A percentile compares a stretch with the other conserved stretches of the same genome.
Evolutionary conservation across 1,139 yeast genomes (phyloP).

Genomic region (Yamadazyma songkhlaensis): DNA sequence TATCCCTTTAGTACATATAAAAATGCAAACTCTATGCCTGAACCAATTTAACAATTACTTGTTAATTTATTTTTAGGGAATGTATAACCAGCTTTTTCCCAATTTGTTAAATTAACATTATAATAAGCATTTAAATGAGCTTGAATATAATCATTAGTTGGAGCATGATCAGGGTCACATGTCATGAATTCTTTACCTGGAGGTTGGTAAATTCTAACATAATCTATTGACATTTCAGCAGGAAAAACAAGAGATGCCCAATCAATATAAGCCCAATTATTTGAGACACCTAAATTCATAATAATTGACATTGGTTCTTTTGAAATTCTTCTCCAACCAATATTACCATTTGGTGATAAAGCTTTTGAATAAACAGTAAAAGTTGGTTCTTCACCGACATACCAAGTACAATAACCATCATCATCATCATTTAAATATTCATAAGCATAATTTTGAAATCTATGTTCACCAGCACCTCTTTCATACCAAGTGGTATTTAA

Average conservation of each 20-base stretch:
- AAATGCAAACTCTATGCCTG: conserved; percentile 3
- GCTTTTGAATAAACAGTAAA: conserved; percentile 60
- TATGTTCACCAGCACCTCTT: conserved; percentile 41
- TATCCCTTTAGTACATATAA: conserved; percentile 3
- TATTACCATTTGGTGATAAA: conserved; percentile 78
- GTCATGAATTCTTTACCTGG: conserved; percentile 46
- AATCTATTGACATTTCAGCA: conserved; percentile 63
- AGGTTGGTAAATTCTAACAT: conserved; percentile 80
- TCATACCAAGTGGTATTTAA: conserved; percentile 78
- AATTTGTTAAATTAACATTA: conserved; percentile 61
- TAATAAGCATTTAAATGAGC: conserved; percentile 60
- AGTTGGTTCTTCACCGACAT: conserved; percentile 67
- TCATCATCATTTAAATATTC: conserved; percentile 70
- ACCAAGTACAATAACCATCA: conserved; percentile 80
- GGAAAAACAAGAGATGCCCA: conserved; percentile 75
- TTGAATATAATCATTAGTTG: conserved; percentile 72
- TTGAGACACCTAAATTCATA: conserved; percentile 76
- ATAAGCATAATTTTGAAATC: conserved; percentile 71
- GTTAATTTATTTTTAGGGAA: conserved; percentile 48
- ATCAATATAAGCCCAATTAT: conserved; percentile 80
- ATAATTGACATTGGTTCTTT: conserved; percentile 86
- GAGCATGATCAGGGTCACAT: conserved; percentile 74
- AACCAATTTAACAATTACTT: conserved; percentile 15
- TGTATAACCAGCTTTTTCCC: conserved; percentile 65
- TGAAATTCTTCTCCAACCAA: conserved; percentile 70